These are phyloP conservation scores for Aspergillus olivimuriae DNA, from an alignment of 495 filamentous ascomycete genomes.

Conservation along the genomic window DNA sequence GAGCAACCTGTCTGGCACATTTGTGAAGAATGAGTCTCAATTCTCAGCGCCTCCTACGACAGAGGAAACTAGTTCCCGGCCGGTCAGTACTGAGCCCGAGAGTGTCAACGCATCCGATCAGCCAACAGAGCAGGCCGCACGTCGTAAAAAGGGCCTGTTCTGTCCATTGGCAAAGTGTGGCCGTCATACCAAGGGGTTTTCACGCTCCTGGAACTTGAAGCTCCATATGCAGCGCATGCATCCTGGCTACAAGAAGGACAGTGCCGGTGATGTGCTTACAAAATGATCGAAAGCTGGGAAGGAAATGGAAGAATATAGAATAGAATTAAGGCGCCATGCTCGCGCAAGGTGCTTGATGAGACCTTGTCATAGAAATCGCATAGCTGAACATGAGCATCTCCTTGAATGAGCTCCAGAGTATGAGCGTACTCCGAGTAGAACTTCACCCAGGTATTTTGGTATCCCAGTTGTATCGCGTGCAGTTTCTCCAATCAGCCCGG, in stretches of 20 bases:
- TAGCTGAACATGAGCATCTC: no score
- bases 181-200: conserved; percentile 29
- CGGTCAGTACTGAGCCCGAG: conserved; percentile 5
- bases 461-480: no score
- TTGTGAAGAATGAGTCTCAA: conserved; percentile 22
- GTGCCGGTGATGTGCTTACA: no score
- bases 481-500: no score
- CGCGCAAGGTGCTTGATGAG: no score
- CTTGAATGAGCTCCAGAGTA: no score
- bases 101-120: background rate
- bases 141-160: conserved; percentile 26
- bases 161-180: conserved; percentile 27
- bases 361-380: no score
- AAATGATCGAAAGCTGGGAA: no score
- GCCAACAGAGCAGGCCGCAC: conserved; percentile 22
- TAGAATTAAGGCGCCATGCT: no score
- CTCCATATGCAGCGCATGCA: conserved; percentile 31
- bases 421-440: no score
- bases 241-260: conserved; percentile 21
- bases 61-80: conserved; percentile 8
- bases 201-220: conserved; percentile 36
- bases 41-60: conserved; percentile 2
- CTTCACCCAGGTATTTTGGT: no score
- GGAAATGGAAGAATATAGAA: no score
- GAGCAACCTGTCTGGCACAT: conserved; percentile 12